Conservation (phyloP, 768 basidiomycete species). For the Boletus pseudopeckii region DNA sequence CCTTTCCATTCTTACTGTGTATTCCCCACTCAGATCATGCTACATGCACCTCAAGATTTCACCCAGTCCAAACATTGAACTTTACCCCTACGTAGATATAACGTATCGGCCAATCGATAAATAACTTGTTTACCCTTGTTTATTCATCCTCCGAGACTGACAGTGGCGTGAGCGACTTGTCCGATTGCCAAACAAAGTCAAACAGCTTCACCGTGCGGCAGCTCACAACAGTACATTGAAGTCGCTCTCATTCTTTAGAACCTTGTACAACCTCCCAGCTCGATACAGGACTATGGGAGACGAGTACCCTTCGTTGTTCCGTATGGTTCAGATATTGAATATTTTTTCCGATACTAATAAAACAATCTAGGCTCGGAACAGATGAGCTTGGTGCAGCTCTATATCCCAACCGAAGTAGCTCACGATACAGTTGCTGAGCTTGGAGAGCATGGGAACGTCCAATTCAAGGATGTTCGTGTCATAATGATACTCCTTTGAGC, state of each 20-base stretch:
- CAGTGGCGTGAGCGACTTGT: neutral
- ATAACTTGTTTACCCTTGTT: neutral
- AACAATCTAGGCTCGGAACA: constrained; percentile 76
- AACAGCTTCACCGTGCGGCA: constrained; percentile 8
- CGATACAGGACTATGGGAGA: constrained; percentile 51
- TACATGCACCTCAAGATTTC: neutral
- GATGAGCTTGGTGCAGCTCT: constrained; percentile 98
- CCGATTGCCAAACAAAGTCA: constrained; percentile 20
- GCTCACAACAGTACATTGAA: neutral
- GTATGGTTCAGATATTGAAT: constrained; percentile 37
- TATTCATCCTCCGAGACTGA: too few species aligned
- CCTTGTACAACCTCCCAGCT: neutral
- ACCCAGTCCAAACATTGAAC: neutral
- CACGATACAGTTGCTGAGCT: constrained; percentile 96
- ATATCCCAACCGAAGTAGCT: constrained; percentile 94
- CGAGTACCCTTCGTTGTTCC: constrained; percentile 82
- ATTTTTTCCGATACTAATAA: constrained; percentile 3
- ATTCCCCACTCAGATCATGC: constrained; percentile 7
- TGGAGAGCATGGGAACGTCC: constrained; percentile 91
- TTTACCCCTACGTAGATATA: neutral
- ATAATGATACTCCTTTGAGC: neutral
- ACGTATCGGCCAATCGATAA: neutral
- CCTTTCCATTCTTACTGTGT: neutral
- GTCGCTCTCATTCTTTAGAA: neutral
- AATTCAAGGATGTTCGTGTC: constrained; percentile 91